These are phyloP conservation scores for Globomyces sp. DNA, from an alignment of 371 early-diverging fungal species.

Conservation along the genomic window DNA sequence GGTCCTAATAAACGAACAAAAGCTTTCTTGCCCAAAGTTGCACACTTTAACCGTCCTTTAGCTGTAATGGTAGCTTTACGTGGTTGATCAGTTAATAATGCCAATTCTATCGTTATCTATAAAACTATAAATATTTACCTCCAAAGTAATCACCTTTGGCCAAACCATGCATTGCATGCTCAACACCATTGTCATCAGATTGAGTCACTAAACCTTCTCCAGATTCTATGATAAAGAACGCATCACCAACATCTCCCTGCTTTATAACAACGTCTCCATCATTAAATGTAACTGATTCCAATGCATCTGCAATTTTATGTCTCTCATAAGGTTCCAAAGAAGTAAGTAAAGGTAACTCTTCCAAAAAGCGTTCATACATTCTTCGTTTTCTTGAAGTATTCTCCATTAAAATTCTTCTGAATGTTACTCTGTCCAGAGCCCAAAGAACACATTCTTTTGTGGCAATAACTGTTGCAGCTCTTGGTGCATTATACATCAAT, in stretches of 20 bases:
- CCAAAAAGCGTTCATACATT: slow-evolving; percentile 91
- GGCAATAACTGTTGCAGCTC: slow-evolving; percentile 94
- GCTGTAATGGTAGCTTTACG: slow-evolving; percentile 90
- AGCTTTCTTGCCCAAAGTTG: slow-evolving; percentile 85
- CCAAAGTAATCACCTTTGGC: slow-evolving; percentile 95
- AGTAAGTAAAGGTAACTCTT: slow-evolving; percentile 79
- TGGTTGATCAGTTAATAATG: slow-evolving; percentile 86
- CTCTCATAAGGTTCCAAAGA: slow-evolving; percentile 88
- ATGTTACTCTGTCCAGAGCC: slow-evolving; percentile 95
- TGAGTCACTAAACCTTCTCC: slow-evolving; percentile 83
- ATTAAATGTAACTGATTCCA: slow-evolving; percentile 79
- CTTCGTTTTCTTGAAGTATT: slow-evolving; percentile 87
- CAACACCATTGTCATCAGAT: slow-evolving; percentile 71
- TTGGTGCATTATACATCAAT: slow-evolving; percentile 95
- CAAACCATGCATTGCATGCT: slow-evolving; percentile 71
- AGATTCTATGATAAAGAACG: slow-evolving; percentile 79
- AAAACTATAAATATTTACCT: slow-evolving; percentile 46
- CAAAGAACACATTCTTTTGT: slow-evolving; percentile 83
- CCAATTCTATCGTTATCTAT: slow-evolving; percentile 62
- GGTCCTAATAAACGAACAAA: slow-evolving; percentile 93
- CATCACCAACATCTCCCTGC: slow-evolving; percentile 76
- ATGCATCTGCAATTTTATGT: slow-evolving; percentile 93
- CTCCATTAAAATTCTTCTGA: slow-evolving; percentile 92
- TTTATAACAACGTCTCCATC: slow-evolving; percentile 78
- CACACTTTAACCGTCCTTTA: slow-evolving; percentile 87